A percentile compares a stretch with the other conserved stretches of the same genome.
Conservation (phyloP, 768 basidiomycete species). For the Pulveroboletus sp. region DNA sequence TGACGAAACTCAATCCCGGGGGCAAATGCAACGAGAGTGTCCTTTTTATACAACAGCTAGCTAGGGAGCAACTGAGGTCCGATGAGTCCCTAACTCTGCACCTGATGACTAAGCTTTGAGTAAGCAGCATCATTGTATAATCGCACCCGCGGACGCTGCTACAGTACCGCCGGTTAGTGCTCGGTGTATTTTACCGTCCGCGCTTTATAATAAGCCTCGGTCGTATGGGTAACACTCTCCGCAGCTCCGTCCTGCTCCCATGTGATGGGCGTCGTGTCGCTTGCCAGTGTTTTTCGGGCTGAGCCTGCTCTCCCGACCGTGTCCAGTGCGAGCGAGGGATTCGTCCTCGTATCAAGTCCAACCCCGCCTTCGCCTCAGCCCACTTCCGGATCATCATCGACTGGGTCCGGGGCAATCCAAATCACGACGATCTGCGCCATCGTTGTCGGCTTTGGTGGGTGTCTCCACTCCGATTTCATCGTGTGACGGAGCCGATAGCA, state of each 20-base stretch:
- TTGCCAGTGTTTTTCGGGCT: too few species aligned
- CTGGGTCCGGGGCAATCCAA: slow-evolving; percentile 3
- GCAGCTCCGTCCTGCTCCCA: not conserved
- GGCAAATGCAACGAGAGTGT: too few species aligned
- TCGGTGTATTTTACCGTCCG: not conserved
- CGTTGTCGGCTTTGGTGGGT: slow-evolving; percentile 15
- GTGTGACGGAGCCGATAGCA: not conserved
- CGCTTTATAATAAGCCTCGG: not conserved
- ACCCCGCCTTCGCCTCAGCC: not conserved
- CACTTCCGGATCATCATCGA: not conserved
- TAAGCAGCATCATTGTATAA: too few species aligned
- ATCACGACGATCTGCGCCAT: slow-evolving; percentile 8
- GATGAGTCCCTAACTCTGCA: too few species aligned
- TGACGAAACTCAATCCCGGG: too few species aligned
- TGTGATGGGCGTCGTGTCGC: not conserved
- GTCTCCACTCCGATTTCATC: not conserved
- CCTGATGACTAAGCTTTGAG: too few species aligned
- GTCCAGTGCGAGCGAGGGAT: not conserved
- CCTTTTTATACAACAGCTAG: too few species aligned
- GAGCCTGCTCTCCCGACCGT: not conserved
- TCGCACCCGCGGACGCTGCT: too few species aligned
- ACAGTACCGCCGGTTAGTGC: too few species aligned
- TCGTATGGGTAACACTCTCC: not conserved
- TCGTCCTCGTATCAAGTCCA: not conserved
- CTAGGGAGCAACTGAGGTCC: too few species aligned